These are phyloP conservation scores for Penicilliopsis zonata DNA, from an alignment of 495 filamentous ascomycete species.

Conservation along the genomic window DNA sequence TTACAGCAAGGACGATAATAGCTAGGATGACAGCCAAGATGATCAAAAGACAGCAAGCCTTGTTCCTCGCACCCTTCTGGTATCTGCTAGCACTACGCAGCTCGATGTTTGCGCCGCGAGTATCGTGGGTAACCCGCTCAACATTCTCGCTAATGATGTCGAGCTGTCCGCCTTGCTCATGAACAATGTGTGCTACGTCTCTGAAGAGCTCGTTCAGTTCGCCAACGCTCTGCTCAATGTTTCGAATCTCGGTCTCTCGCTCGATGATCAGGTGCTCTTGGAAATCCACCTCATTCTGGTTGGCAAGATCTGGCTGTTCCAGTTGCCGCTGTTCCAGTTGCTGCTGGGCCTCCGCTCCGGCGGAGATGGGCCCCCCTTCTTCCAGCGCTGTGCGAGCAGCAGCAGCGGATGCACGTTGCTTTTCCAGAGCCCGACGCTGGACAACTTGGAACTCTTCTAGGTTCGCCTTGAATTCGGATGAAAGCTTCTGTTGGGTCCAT, in stretches of 20 bases:
- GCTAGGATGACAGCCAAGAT: conserved; percentile 80
- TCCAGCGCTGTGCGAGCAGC: conserved; percentile 67
- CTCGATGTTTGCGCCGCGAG: conserved; percentile 74
- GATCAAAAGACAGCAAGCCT: conserved; percentile 85
- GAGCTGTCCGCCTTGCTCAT: conserved; percentile 80
- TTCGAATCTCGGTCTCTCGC: conserved; percentile 89
- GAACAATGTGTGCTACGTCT: conserved; percentile 92
- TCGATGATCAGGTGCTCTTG: conserved; percentile 92
- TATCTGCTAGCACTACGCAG: conserved; percentile 71
- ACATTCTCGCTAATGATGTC: conserved; percentile 87
- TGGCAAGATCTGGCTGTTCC: conserved; percentile 67
- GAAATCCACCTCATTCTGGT: conserved; percentile 95
- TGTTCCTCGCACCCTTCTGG: conserved; percentile 86
- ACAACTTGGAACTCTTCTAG: conserved; percentile 83
- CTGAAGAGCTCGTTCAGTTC: conserved; percentile 95
- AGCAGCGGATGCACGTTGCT: conserved; percentile 73
- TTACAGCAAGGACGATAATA: conserved; percentile 77
- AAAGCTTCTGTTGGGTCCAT: conserved; percentile 90
- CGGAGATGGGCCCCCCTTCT: conserved; percentile 26
- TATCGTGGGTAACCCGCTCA: conserved; percentile 64
- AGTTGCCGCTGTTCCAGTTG: conserved; percentile 55
- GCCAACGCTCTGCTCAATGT: conserved; percentile 90
- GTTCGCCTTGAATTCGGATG: conserved; percentile 76
- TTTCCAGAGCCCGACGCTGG: conserved; percentile 81
- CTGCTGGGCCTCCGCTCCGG: conserved; percentile 23